Evolutionary conservation across 2,329 filamentous ascomycete genomes (phyloP), one percentile per base, ranked within the genome.

Genomic region (Diaporthe nobilis): DNA sequence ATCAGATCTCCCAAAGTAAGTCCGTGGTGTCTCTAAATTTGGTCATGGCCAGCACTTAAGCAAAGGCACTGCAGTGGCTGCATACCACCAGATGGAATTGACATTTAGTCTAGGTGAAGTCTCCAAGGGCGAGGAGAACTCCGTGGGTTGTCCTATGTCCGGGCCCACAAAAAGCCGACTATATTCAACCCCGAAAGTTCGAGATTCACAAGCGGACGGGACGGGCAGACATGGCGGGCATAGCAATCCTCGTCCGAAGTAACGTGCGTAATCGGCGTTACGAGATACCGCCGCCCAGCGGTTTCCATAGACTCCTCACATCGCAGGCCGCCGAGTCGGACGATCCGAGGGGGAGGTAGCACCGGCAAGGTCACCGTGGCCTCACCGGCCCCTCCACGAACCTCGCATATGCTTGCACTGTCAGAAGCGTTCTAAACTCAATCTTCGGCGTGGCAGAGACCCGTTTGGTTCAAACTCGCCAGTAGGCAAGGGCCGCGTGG

Each of bases 221-320:
- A 34, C 22, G 44, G 47, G 3, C n/a, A 39, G 22, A 37, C n/a
- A 17, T 15, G 44, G 44, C 44, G 63, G 44, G 12, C 44, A 67
- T 51, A 20, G 6, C 13, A 7, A 22, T 20, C 47, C 4, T 31
- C 20, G 13, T 12, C 44, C 63, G 47, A 68, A 37, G 13, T 51
- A 37, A 37, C 20, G 17, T 22, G 17, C 44, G 44, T 49, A 49
- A 31, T 49, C 63, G 65, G 65, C 47, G 65, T 68, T 68, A 53
- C 65, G 47, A 68, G 65, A 6, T 53, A 53, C 47, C 22, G 63
- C 63, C 31, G 63, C 60, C 60, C 2, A 53, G 63, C 42, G 20
- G 44, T 3, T 22, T n/a, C 7, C 25, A 20, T 37, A 10, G 44
- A 44, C 44, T 65, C 22, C 15, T 28, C 17, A 22, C 60, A n/a